A percentile compares a stretch with the other conserved stretches of the same genome.
Evolutionary conservation across 345 rosid genomes (phyloP).

Genomic region (Citrus maxima): DNA sequence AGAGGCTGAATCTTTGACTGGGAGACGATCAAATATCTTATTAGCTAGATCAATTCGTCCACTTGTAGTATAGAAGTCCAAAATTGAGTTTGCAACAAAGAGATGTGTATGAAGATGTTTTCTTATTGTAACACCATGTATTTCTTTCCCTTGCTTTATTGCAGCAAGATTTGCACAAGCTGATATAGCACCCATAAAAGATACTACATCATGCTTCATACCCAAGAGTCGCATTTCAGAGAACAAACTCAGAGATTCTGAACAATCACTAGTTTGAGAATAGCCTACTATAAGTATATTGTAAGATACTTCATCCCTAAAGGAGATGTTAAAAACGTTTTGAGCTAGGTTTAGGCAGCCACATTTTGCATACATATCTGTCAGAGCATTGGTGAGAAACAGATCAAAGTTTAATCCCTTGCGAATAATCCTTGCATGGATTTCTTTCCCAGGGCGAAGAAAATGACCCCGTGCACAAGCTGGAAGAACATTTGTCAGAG

Average conservation of each 20-base stretch:
- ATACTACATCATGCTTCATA: slow-evolving; percentile 50
- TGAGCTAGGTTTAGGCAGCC: slow-evolving; percentile 35
- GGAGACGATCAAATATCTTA: slow-evolving; percentile 34
- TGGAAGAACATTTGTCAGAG: slow-evolving; percentile 42
- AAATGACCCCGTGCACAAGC: slow-evolving; percentile 39
- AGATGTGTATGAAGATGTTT: slow-evolving; percentile 33
- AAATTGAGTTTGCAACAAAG: slow-evolving; percentile 45
- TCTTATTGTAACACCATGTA: slow-evolving; percentile 42
- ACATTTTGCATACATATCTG: slow-evolving; percentile 51
- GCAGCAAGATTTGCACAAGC: slow-evolving; percentile 55
- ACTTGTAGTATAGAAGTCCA: slow-evolving; percentile 45
- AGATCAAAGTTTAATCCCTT: slow-evolving; percentile 27
- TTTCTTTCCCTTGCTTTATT: slow-evolving; percentile 44
- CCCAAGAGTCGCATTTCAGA: slow-evolving; percentile 44
- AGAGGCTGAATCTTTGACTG: slow-evolving; percentile 37
- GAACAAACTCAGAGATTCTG: slow-evolving; percentile 47
- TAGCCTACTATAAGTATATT: slow-evolving; percentile 50
- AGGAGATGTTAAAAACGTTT: slow-evolving; percentile 32
- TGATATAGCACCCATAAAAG: slow-evolving; percentile 53
- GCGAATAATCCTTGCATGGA: slow-evolving; percentile 39
- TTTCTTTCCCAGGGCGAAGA: slow-evolving; percentile 40
- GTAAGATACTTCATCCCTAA: slow-evolving; percentile 54
- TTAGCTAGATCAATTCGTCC: slow-evolving; percentile 42
- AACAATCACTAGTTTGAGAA: slow-evolving; percentile 45
- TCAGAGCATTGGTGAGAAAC: slow-evolving; percentile 44